Evolutionary conservation across 1,284 basidiomycete genomes (phyloP), one percentile per base, ranked within the genome.

Genomic region (Laetiporus sulphureus): DNA sequence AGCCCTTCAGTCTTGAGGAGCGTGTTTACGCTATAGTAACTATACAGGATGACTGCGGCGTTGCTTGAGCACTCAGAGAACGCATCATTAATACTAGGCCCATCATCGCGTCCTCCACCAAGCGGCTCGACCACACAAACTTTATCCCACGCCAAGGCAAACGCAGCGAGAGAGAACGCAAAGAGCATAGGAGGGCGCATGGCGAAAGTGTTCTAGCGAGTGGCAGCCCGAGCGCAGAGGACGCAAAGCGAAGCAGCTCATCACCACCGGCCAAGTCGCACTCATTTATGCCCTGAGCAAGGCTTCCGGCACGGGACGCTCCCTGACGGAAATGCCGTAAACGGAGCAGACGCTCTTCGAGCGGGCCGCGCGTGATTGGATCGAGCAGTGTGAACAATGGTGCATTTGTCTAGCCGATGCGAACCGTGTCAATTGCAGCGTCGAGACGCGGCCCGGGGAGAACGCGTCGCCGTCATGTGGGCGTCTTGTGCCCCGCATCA

Each of bases 11-110:
- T 67, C 32, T 65, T 54, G 18, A 71, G 57, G 1, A 70, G 59
- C 4, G 62, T 67, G 42, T 68, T 61, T 34, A 73, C 69, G 27
- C 63, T 55, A 42, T 69, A 67, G 46, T 60, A 63, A 30, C 52
- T 47, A 53, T 64, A 60, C 8, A 68, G 49, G 16, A 59, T 56
- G 35, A 69, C 41, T 12, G 53, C 59, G 10, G 55, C 54, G 15
- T 60, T 59, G 24, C 42, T 54, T 23, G 49, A 45, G 47, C 64
- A 68, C 3, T 48, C 38, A 20, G 59, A 41, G 48, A 67, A 66
- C 5, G 60, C 61, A 13, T 51, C 45, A 21, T 56, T 53, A 40
- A 65, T 64, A 16, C 56, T 59, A 12, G 63, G 63, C 1, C 61
- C 60, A 38, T 60, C 66, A 38, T 67, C 64, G 23, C 58, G 59